Evolutionary conservation across 805 yeast genomes (phyloP), one percentile per base, ranked within the genome.

Genomic region (Pichia thaimueangensis): DNA sequence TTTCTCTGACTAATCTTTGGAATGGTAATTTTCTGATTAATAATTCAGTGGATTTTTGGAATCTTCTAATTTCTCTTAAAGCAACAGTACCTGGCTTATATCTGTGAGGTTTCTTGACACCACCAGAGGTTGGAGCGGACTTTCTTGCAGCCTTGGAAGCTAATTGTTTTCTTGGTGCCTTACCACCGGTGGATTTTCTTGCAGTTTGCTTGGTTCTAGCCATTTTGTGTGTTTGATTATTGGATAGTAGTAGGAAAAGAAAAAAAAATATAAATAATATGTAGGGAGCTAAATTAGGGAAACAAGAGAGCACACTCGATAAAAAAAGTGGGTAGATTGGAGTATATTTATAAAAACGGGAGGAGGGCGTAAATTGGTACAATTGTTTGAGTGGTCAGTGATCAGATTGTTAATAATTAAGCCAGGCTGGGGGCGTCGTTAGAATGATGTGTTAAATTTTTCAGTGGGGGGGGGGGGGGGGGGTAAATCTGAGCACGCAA

Each of bases 1-100:
- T 86, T 71, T 89, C 96, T 69, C 96, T 78, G 45, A 89, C 96
- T 64, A 89, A 78, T 76, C 97, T 82, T 68, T 91, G 96, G 83
- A 91, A 91, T 47, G 97, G 97, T 57, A 91, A 78, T 70, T 91
- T 91, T 77, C 95, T 85, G 70, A 91, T 86, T 70, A 91, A 79
- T 41, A 91, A 76, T 68, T 89, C 96, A 57, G 97, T 89, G 47
- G 95, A 84, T 66, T 87, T 86, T 74, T 91, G 97, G 76, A 89
- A 91, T 78, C 94, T 83, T 77, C 96, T 84, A 64, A 93, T 86
- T 75, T 91, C 97, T 74, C 95, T 82, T 67, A 87, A 76, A 50
- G 97, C 97, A 61, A 84, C 93, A 63, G 93, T 86, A 80, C 95
- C 95, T 72, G 95, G 95, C 85, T 84, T 84, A 75, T 86, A 86